These are phyloP conservation scores for Aegilops bicornis DNA, from an alignment of 176 grass and related monocot genomes.

Conservation along the genomic window DNA sequence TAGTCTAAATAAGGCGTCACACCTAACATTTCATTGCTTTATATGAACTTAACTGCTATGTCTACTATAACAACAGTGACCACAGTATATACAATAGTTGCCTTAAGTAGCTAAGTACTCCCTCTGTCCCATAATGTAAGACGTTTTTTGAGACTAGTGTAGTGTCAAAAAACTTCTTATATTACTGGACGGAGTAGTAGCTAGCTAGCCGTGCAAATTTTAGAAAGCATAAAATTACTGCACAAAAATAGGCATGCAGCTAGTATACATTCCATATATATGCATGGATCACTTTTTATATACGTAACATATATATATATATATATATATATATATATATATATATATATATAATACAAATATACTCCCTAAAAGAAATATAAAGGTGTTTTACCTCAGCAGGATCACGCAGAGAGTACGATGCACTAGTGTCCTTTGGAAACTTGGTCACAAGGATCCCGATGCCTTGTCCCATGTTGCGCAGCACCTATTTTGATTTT, in stretches of 20 bases:
- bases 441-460: constrained; percentile 90
- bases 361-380: too few relatives aligned
- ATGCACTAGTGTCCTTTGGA: constrained; percentile 83
- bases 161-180: too few relatives aligned
- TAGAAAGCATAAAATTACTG: not conserved
- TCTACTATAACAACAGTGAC: too few relatives aligned
- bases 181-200: too few relatives aligned
- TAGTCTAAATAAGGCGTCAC: not conserved
- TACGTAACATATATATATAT: too few relatives aligned
- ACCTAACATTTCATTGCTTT: not conserved
- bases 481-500: not conserved
- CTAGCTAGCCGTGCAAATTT: not conserved
- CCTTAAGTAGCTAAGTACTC: not conserved
- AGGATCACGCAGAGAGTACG: constrained; percentile 74
- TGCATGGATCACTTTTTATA: too few relatives aligned
- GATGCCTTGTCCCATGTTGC: constrained; percentile 64
- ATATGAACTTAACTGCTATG: too few relatives aligned
- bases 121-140: too few relatives aligned
- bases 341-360: too few relatives aligned
- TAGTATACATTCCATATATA: not conserved
- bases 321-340: too few relatives aligned
- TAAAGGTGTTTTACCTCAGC: constrained; percentile 45
- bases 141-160: too few relatives aligned
- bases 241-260: constrained; percentile 6
- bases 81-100: not conserved